These are phyloP conservation scores for Monosporascus sp. DNA, from an alignment of 2,329 filamentous ascomycete species.

Conservation along the genomic window DNA sequence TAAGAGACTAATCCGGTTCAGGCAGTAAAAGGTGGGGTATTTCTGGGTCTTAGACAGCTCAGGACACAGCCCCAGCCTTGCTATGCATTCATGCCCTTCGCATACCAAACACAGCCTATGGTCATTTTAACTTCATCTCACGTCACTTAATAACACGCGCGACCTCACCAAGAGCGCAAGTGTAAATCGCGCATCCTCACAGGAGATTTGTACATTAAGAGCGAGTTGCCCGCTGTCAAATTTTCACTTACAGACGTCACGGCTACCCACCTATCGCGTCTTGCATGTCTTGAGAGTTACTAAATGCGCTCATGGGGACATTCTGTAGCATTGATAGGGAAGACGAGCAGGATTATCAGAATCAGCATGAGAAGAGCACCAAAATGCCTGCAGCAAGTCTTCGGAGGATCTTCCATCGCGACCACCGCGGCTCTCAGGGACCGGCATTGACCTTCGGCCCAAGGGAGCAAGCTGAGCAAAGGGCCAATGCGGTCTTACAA, in stretches of 20 bases:
- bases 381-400: conserved; percentile 8
- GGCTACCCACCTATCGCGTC: neutral
- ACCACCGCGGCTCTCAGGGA: conserved; percentile 2
- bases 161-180: neutral
- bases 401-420: conserved; percentile 4
- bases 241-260: neutral
- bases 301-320: conserved; percentile 19
- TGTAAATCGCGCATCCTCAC: neutral
- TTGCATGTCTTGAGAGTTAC: neutral
- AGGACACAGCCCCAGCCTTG: neutral
- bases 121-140: neutral
- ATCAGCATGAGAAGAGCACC: conserved; percentile 14
- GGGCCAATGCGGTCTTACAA: conserved; percentile 7
- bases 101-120: neutral
- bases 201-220: neutral
- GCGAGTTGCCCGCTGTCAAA: neutral
- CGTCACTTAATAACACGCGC: neutral
- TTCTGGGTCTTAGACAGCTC: too few relatives aligned
- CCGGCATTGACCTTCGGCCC: conserved; percentile 1
- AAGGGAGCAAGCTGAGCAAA: conserved; percentile 1
- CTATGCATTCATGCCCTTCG: neutral
- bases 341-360: conserved; percentile 9
- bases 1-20: too few relatives aligned
- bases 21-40: too few relatives aligned
- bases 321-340: conserved; percentile 20